Base-by-base conservation (phyloP, 1,284 basidiomycete genomes). In the Thecaphora frezii region DNA sequence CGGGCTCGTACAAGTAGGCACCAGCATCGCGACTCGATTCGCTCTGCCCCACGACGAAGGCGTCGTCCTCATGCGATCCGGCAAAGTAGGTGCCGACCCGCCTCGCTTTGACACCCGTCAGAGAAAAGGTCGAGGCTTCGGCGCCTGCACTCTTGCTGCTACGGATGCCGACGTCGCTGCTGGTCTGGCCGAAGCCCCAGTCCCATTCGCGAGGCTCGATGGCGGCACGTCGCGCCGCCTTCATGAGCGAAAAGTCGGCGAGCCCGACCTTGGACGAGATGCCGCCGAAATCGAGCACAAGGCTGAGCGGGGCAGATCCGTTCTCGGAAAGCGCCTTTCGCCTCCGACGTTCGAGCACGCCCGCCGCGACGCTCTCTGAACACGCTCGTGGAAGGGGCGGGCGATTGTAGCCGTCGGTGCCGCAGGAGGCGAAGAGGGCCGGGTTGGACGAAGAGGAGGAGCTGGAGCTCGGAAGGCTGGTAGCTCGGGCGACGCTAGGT, bases 141-240 rank as follows among this genome's bases (percentile, higher is more conserved):
- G 37, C 5, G 5, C 19, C 30, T 46, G 22, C 37, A 18, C 23
- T 38, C 45, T 8, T 48, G 55, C 49, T 52, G 46, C 39, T 63
- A 48, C 8, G 48, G 43, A 42, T 40, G 8, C 9, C 23, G 19
- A 13, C 24, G 10, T 7, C 22, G 18, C 28, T 12, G 24, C 5
- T 3, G 37, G 47, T 5, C 8, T 14, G 4, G n/a, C 23, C 19
- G 30, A 25, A 22, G 9, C 52, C 60, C 65, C 65, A 67, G 46
- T 67, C 65, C 24, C 63, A 67, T 13, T 56, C 65, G 25, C 46
- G 33, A 2, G 65, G 65, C 24, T 67, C 65, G 0, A 45, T 39
- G 26, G 58, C 51, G 25, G 65, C 65, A 25, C 48, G 54, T 46
- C 60, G 59, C 30, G 65, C 60, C 24, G 65, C 65, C 26, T 54